Evolutionary conservation across 345 rosid species (phyloP), one percentile per base, ranked within the genome.

Genomic region (Geranium brycei): DNA sequence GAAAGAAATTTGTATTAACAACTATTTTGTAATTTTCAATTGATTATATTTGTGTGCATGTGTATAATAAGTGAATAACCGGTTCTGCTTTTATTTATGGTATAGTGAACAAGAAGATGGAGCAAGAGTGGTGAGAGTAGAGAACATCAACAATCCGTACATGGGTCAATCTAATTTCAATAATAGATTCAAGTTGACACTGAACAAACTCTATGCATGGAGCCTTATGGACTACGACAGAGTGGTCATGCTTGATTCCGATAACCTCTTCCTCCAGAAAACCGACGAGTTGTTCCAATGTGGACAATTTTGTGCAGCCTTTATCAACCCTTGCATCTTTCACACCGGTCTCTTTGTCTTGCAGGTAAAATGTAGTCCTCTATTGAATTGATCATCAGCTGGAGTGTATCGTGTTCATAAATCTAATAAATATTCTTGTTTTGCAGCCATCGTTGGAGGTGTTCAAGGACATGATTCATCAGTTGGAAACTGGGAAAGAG

Each of bases 131-230:
- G 80, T 86, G 68, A 82, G 92, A 70, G 95, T 93, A 66, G 87
- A 88, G 68, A 91, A 91, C 76, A 74, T 93, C 47, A 78, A 93
- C 58, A 93, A 93, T 66, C 99, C 99, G 0, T 93, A 93, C 87
- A 76, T 70, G 81, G 65, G 74, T 62, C 90, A 88, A 51, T 28
- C 62, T 17, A 73, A 81, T 76, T 86, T 86, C 55, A 71, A 88
- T 64, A 62, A 41, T 58, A 93, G 99, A 77, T 93, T 93, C 81
- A 87, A 84, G 79, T 72, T 93, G 53, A 85, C 96, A 57, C 63
- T 93, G 51, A 93, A 93, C 81, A 93, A 93, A 76, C 89, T 93
- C 63, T 91, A 93, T 57, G 96, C 89, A 3, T 93, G 99, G 99
- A 82, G 71, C 72, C 76, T 93, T 58, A 78, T 84, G 17, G 89